These are phyloP conservation scores for Trypanosoma cruzi DNA, from an alignment of 208 protist species.

Conservation along the genomic window DNA sequence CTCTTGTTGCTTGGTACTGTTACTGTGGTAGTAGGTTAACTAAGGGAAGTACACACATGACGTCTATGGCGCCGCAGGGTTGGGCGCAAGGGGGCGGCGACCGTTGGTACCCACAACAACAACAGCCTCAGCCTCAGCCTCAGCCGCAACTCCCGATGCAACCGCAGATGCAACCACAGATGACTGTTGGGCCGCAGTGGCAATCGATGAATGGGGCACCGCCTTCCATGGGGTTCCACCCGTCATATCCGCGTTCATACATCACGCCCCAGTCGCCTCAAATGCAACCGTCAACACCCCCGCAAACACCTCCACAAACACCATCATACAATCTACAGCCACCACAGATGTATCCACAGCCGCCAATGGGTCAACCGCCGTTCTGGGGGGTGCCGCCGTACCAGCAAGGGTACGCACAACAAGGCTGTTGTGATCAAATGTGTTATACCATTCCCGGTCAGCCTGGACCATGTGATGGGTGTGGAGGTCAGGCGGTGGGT, in stretches of 20 bases:
- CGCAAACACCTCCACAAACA: no score
- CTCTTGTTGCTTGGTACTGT: neutral
- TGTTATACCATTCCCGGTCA: neutral
- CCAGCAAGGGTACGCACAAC: conserved; percentile 9
- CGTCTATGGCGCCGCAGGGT: conserved; percentile 1
- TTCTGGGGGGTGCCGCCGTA: conserved; percentile 18
- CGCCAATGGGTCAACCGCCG: conserved; percentile 9
- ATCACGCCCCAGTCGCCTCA: neutral
- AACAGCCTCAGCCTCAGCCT: conserved; percentile 28
- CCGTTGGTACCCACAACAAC: conserved; percentile 44
- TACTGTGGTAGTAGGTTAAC: neutral
- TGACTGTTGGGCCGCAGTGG: conserved; percentile 8
- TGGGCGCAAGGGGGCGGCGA: conserved; percentile 30
- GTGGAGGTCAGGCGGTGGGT: neutral
- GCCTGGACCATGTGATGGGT: conserved; percentile 14
- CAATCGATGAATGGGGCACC: conserved; percentile 3
- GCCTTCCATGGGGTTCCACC: neutral
- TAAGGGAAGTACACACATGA: neutral
- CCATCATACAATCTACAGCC: no score
- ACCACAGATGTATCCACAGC: conserved; percentile 5
- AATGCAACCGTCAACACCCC: no score
- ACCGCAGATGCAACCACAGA: conserved; percentile 18
- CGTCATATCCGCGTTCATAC: conserved; percentile 8
- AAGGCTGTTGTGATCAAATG: conserved; percentile 3
- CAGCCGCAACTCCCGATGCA: conserved; percentile 30